These are phyloP conservation scores for Edaphochlamys debaryana DNA, from an alignment of 139 green algal species.

Conservation along the genomic window DNA sequence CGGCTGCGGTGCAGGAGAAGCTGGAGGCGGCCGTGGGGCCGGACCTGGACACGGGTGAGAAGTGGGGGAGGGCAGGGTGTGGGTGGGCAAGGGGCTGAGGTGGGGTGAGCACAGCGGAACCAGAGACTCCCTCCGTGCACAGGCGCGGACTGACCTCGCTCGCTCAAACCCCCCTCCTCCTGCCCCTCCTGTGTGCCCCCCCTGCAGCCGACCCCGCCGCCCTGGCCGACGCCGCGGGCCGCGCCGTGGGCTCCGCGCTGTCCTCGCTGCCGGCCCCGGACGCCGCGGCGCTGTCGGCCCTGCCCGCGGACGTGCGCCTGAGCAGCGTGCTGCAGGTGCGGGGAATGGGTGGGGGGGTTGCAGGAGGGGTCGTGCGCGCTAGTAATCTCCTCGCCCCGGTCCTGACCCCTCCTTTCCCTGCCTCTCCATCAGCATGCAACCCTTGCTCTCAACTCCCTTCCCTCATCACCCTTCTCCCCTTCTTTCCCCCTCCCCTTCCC, in stretches of 20 bases:
- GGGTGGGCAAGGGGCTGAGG: too few species aligned
- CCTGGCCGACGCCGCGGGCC: neutral
- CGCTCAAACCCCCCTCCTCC: neutral
- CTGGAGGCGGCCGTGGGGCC: neutral
- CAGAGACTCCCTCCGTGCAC: neutral
- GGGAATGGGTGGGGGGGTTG: too few species aligned
- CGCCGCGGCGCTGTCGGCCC: neutral
- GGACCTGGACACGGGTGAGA: neutral
- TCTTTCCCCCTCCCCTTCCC: neutral
- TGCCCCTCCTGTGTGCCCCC: too few species aligned
- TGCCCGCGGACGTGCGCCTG: conserved; percentile 7
- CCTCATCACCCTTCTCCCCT: neutral
- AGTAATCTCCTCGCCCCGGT: too few species aligned
- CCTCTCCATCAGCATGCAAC: too few species aligned
- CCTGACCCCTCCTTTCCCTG: too few species aligned
- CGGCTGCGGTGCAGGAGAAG: conserved; percentile 12
- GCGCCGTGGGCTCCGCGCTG: conserved; percentile 2
- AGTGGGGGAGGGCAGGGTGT: too few species aligned
- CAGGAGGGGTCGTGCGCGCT: too few species aligned
- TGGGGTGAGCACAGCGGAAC: too few species aligned
- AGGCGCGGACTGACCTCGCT: neutral
- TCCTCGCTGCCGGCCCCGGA: neutral
- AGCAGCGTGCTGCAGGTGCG: conserved; percentile 21
- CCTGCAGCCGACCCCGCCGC: neutral
- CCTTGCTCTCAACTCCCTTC: too few species aligned